These are phyloP conservation scores for Epichloe amarillans DNA, from an alignment of 2,329 filamentous ascomycete genomes.

Conservation along the genomic window DNA sequence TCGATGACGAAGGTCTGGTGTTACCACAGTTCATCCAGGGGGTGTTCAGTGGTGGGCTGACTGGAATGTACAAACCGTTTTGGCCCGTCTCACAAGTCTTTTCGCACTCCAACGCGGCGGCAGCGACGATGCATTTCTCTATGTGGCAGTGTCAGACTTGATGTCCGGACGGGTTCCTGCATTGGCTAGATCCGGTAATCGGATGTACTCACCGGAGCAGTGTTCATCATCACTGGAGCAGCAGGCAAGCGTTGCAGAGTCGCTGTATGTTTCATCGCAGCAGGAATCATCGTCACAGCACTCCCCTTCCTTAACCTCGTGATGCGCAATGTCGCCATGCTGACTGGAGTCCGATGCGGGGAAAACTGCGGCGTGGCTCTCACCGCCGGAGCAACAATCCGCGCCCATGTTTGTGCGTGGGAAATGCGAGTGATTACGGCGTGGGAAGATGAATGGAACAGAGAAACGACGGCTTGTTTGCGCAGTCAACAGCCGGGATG, in stretches of 20 bases:
- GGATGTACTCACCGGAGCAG: constrained; percentile 13
- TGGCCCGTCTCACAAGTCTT: constrained; percentile 14
- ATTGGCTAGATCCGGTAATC: not conserved
- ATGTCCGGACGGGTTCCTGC: not conserved
- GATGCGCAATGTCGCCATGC: not conserved
- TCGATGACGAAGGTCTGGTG: not conserved
- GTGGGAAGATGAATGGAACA: not conserved
- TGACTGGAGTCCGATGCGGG: not conserved
- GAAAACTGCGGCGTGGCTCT: not conserved
- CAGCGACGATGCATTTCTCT: constrained; percentile 20
- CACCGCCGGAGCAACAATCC: constrained; percentile 6
- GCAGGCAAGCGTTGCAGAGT: constrained; percentile 11
- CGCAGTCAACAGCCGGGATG: not conserved
- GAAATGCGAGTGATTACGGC: not conserved
- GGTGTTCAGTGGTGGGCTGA: not conserved
- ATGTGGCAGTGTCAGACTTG: constrained; percentile 1
- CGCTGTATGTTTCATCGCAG: constrained; percentile 8
- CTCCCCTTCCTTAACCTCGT: constrained; percentile 1
- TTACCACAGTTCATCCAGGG: not conserved
- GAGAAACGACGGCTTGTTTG: not conserved
- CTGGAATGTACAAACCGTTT: constrained; percentile 11
- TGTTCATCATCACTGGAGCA: constrained; percentile 15
- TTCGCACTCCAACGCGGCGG: constrained; percentile 18
- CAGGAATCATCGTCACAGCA: constrained; percentile 9
- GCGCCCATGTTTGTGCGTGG: constrained; percentile 5